Conservation (phyloP, 129 eudicot species). For the Cynara cardunculus region DNA sequence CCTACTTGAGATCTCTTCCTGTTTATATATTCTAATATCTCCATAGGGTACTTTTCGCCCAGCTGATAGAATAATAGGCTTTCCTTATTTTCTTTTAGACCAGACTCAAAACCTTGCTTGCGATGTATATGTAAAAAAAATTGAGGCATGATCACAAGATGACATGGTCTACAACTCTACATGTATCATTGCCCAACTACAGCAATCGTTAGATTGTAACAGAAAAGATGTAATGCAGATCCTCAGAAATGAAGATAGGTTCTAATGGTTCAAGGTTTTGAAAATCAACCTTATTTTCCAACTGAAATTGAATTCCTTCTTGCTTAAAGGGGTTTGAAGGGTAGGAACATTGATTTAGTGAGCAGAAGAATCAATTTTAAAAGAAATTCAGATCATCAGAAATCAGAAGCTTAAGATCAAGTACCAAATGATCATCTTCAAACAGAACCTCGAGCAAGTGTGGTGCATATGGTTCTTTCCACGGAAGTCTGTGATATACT, state of each 20-base stretch:
- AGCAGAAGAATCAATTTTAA: background rate
- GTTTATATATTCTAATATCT: background rate
- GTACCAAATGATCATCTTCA: constrained; percentile 91
- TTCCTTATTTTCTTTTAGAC: background rate
- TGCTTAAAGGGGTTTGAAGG: background rate
- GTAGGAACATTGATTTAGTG: background rate
- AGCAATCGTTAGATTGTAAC: background rate
- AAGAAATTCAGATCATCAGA: background rate
- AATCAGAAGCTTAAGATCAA: background rate
- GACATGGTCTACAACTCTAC: background rate
- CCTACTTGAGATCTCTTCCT: background rate
- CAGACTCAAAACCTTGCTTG: background rate
- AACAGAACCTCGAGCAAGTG: constrained; percentile 63
- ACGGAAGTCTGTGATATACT: constrained; percentile 78
- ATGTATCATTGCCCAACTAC: background rate
- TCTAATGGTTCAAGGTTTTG: background rate
- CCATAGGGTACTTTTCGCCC: background rate
- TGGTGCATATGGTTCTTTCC: constrained; percentile 92
- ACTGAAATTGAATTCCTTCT: background rate
- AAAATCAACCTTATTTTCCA: background rate
- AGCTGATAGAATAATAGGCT: background rate
- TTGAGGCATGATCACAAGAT: background rate
- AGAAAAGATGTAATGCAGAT: background rate
- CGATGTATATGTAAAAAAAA: background rate
- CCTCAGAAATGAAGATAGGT: background rate